A percentile compares a stretch with the other conserved stretches of the same genome.
These are phyloP conservation scores for Trichophyton benhamiae DNA, from an alignment of 2,329 filamentous ascomycete genomes.

Conservation along the genomic window DNA sequence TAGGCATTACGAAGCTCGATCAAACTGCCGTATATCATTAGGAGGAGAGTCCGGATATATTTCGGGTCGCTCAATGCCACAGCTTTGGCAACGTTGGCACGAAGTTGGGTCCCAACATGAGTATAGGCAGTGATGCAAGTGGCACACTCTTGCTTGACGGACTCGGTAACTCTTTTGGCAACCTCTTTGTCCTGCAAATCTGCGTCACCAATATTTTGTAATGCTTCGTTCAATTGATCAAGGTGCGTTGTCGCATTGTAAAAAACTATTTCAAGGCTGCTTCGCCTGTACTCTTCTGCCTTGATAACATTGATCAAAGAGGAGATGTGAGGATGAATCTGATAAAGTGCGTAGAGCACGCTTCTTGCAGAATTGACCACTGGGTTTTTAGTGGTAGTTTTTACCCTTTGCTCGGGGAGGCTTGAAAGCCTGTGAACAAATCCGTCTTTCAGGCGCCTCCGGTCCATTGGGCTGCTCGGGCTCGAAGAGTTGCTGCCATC, in stretches of 20 bases:
- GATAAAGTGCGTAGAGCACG: constrained; percentile 44
- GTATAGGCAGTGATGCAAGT: constrained; percentile 40
- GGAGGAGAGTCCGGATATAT: constrained; percentile 47
- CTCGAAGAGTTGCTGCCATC: constrained; percentile 32
- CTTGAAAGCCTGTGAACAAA: constrained; percentile 44
- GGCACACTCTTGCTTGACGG: constrained; percentile 36
- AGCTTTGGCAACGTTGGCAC: constrained; percentile 38
- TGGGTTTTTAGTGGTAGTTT: constrained; percentile 36
- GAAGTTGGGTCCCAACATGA: constrained; percentile 38
- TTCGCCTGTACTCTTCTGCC: constrained; percentile 35
- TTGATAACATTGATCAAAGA: constrained; percentile 37
- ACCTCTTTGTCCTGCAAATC: constrained; percentile 41
- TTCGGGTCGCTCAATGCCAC: constrained; percentile 44
- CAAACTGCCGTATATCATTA: constrained; percentile 46
- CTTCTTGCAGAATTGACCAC: constrained; percentile 45
- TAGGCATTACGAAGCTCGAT: constrained; percentile 50
- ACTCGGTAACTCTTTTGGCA: constrained; percentile 27
- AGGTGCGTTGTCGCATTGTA: constrained; percentile 45
- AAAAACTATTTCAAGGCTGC: constrained; percentile 44
- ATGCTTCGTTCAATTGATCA: constrained; percentile 43
- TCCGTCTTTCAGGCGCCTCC: constrained; percentile 30
- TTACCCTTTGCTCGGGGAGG: constrained; percentile 43
- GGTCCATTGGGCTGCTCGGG: constrained; percentile 34
- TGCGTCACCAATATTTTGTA: constrained; percentile 39
- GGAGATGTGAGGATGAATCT: constrained; percentile 38